These are phyloP conservation scores for Neurospora sp. DNA, from an alignment of 495 filamentous ascomycete genomes.

Conservation along the genomic window DNA sequence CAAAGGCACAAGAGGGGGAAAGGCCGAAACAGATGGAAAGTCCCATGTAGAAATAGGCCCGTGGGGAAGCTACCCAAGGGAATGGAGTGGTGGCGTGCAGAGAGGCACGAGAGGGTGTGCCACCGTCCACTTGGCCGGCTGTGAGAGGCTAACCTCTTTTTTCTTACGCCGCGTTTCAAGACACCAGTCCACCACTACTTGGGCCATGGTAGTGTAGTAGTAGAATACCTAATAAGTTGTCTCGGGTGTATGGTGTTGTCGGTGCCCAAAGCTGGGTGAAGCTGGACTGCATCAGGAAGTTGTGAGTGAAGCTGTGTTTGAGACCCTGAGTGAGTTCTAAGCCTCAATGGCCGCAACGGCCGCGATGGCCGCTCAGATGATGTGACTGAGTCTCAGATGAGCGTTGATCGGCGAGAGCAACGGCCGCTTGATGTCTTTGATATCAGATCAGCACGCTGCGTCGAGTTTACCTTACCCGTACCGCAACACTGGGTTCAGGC, in stretches of 20 bases:
- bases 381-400: neutral
- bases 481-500: neutral
- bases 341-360: neutral
- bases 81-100: slow-evolving; percentile 12
- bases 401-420: neutral
- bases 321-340: neutral
- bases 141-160: slow-evolving; percentile 21
- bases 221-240: neutral
- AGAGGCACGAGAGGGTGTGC: slow-evolving; percentile 1
- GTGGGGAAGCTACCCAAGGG: slow-evolving; percentile 5
- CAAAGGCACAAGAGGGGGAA: neutral
- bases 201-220: neutral
- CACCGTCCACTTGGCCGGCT: slow-evolving; percentile 21
- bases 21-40: neutral
- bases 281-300: neutral
- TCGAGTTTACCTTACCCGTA: neutral
- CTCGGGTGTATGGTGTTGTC: neutral
- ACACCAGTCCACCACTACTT: slow-evolving; percentile 5
- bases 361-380: neutral
- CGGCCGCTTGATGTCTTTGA: neutral
- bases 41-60: neutral
- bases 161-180: neutral
- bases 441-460: neutral
- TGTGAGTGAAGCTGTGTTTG: neutral
- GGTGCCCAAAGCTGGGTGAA: neutral